Evolutionary conservation across 2,329 filamentous ascomycete genomes (phyloP), one percentile per base, ranked within the genome.

Genomic region (Capronia americana): DNA sequence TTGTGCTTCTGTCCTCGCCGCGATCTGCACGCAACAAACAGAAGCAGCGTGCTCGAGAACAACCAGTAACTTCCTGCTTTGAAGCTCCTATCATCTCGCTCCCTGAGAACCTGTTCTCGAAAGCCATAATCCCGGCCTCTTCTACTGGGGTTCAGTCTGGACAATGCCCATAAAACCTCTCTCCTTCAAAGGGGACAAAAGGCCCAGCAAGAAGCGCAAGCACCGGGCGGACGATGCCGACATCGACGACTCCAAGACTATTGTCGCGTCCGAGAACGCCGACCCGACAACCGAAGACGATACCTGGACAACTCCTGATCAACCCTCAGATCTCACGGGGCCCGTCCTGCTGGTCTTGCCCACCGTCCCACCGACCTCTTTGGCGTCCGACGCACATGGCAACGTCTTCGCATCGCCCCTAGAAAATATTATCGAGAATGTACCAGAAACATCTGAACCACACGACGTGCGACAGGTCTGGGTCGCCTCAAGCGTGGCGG

Each of bases 391-490:
- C 76, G 88, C 91, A 50, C 90, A 88, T 68, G 95, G 95, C 66
- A 92, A 91, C 75, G 90, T 98, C 17, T 99, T 96, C 78, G 85
- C 91, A 4, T 88, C 91, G 72, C 81, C 85, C 14, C 82, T 99
- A 57, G 92, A 96, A 82, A 97, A 98, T 76, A 89, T 97, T 41
- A 86, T 97, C 67, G 93, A 97, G 64, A 88, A 84, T 28, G 90
- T 96, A 75, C 86, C 92, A 2, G 78, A 85, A n/a, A 97, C 88
- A 4, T 92, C 94, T 8, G 95, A 99, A 80, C 95, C 95, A 57
- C 93, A 97, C 78, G 93, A 98, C 77, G 93, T 98, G 67, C 85
- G 94, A 67, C 93, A 97, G 81, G 95, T 99, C 17, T 99, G 94
- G 92, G 87, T 98, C 70, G 92, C 92, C 67, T 96, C 91, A 73